Percentiles rank a stretch among this genome's conserved stretches.
Conservation (phyloP, 1,284 basidiomycete genomes). For the Salmacisia buchloeana region DNA sequence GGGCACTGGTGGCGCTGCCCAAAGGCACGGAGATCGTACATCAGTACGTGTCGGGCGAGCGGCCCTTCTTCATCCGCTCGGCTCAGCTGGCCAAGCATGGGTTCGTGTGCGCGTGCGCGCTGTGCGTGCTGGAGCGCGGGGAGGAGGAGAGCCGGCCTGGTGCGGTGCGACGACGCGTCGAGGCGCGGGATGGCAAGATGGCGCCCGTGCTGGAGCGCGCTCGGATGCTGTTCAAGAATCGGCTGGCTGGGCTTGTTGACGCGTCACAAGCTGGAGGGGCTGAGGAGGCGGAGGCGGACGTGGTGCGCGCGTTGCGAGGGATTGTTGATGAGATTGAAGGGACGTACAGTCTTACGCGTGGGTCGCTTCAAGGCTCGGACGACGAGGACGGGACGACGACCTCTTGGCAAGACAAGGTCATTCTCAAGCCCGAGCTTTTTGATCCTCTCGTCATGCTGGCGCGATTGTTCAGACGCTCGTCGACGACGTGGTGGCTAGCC, state of each 20-base stretch:
- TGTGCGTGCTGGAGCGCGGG: conserved; percentile 35
- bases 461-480: background rate
- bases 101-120: conserved; percentile 38
- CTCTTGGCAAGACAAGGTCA: background rate
- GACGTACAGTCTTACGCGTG: conserved; percentile 22
- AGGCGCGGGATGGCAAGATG: conserved; percentile 30
- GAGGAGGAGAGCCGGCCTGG: conserved; percentile 41
- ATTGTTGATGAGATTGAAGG: conserved; percentile 24
- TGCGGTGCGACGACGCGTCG: conserved; percentile 17
- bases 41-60: conserved; percentile 46
- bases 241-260: conserved; percentile 9
- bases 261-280: background rate
- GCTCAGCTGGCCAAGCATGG: conserved; percentile 45
- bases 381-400: background rate
- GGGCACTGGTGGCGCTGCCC: conserved; percentile 36
- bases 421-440: conserved; percentile 1
- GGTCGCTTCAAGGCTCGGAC: background rate
- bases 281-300: conserved; percentile 31
- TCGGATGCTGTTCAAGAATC: conserved; percentile 32
- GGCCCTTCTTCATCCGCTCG: conserved; percentile 33
- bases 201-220: conserved; percentile 39
- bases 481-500: background rate
- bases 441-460: background rate
- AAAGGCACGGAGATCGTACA: conserved; percentile 47
- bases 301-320: conserved; percentile 27